phyloP scores from a whole-genome alignment of 208 protist genomes.

The Sergeia podlipaevii region DNA sequence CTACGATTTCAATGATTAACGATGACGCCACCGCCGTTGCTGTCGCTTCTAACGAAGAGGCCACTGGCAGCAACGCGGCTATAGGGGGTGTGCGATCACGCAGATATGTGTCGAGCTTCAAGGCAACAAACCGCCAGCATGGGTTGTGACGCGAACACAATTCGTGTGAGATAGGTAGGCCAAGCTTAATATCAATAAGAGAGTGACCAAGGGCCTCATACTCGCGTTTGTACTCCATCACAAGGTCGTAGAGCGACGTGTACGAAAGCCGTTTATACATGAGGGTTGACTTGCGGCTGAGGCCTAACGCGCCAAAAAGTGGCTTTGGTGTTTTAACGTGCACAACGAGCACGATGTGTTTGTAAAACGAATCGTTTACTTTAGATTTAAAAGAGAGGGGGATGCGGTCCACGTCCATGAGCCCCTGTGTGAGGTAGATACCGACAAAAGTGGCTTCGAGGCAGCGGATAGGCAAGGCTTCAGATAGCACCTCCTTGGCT shows the following conservation, averaged over 20 bases:
- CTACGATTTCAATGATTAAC: too few species aligned
- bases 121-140: conserved; percentile 84
- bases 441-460: conserved; percentile 89
- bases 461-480: conserved; percentile 90
- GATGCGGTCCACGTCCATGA: conserved; percentile 79
- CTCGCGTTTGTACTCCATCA: conserved; percentile 84
- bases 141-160: conserved; percentile 27
- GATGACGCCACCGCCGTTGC: too few species aligned
- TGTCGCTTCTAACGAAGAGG: too few species aligned
- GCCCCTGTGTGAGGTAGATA: conserved; percentile 71
- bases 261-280: conserved; percentile 86
- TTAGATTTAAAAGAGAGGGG: conserved; percentile 86
- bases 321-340: conserved; percentile 11
- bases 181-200: conserved; percentile 82
- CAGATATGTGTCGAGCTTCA: conserved; percentile 39
- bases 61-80: too few species aligned
- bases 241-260: conserved; percentile 61
- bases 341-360: conserved; percentile 87
- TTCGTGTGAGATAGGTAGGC: conserved; percentile 76
- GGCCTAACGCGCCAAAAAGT: conserved; percentile 75
- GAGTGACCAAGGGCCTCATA: conserved; percentile 78
- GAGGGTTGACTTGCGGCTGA: conserved; percentile 82
- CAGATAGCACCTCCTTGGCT: conserved; percentile 69
- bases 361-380: conserved; percentile 54
- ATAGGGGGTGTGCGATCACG: too few species aligned